Evolutionary conservation across 768 basidiomycete genomes (phyloP).

Genomic region (Rhizopogon vulgaris): DNA sequence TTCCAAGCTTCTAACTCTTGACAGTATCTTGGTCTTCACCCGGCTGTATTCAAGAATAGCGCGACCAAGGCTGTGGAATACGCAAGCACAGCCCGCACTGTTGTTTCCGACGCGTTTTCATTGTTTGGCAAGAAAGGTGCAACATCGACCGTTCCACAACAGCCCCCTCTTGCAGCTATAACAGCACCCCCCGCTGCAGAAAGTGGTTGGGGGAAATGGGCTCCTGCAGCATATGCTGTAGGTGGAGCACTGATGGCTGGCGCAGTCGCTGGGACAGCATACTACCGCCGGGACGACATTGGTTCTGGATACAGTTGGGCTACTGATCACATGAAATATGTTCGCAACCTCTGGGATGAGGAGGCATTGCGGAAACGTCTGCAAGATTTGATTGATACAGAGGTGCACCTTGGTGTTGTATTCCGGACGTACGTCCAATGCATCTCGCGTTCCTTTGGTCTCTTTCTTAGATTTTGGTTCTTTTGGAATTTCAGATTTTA

Average conservation of each 20-base stretch:
- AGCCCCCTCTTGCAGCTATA: constrained; percentile 24
- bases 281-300: constrained; percentile 74
- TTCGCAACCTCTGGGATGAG: constrained; percentile 82
- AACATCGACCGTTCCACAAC: constrained; percentile 17
- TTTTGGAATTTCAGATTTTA: constrained; percentile 57
- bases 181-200: constrained; percentile 21
- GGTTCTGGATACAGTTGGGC: constrained; percentile 67
- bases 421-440: constrained; percentile 61
- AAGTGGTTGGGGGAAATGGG: constrained; percentile 57
- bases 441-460: not conserved
- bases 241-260: constrained; percentile 76
- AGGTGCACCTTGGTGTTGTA: constrained; percentile 54
- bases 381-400: constrained; percentile 53
- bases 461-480: constrained; percentile 1
- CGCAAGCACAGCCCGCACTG: constrained; percentile 55
- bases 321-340: constrained; percentile 86
- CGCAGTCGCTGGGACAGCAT: constrained; percentile 80
- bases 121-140: constrained; percentile 44
- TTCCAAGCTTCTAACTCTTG: constrained; percentile 1
- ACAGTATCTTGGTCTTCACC: constrained; percentile 86
- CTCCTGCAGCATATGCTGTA: constrained; percentile 60
- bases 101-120: constrained; percentile 58
- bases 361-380: constrained; percentile 54
- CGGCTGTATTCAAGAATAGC: constrained; percentile 77
- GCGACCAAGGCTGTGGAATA: constrained; percentile 71